phyloP scores from a whole-genome alignment of 495 filamentous ascomycete genomes.

The Friedmanniomyces endolithicus region DNA sequence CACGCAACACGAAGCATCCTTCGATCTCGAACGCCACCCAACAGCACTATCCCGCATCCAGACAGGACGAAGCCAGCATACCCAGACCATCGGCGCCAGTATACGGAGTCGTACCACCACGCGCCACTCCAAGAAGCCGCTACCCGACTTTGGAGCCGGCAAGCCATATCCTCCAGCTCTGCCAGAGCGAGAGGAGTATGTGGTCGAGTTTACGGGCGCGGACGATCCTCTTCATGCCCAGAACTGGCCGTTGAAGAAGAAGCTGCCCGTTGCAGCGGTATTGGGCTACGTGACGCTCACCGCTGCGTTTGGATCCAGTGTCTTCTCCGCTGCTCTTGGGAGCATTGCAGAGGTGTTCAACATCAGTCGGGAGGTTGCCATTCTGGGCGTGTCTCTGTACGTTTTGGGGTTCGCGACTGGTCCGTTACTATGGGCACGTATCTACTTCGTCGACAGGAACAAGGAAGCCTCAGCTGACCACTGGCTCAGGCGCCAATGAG shows the following conservation, averaged over 20 bases:
- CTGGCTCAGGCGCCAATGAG: conserved; percentile 15
- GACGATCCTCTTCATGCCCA: conserved; percentile 54
- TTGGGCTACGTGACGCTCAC: conserved; percentile 25
- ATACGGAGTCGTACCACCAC: conserved; percentile 37
- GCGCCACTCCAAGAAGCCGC: conserved; percentile 43
- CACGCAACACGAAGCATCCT: conserved; percentile 41
- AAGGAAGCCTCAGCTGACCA: neutral
- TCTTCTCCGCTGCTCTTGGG: conserved; percentile 21
- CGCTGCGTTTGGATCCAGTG: conserved; percentile 25
- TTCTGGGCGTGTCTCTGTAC: conserved; percentile 26
- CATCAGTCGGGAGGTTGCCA: conserved; percentile 20
- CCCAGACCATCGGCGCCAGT: conserved; percentile 51
- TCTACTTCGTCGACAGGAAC: neutral
- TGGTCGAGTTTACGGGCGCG: conserved; percentile 73
- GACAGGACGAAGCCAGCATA: conserved; percentile 62
- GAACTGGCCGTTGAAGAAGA: conserved; percentile 39
- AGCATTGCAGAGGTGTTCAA: conserved; percentile 17
- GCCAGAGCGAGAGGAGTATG: conserved; percentile 66
- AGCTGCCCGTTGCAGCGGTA: conserved; percentile 29
- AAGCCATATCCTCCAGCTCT: conserved; percentile 66
- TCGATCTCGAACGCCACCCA: conserved; percentile 52
- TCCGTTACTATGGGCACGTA: conserved; percentile 27
- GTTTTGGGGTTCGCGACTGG: conserved; percentile 30
- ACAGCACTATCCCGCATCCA: conserved; percentile 66
- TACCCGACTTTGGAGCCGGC: conserved; percentile 51